Base-by-base conservation (phyloP, 495 filamentous ascomycete species). In the Lasiosphaeria miniovina region DNA sequence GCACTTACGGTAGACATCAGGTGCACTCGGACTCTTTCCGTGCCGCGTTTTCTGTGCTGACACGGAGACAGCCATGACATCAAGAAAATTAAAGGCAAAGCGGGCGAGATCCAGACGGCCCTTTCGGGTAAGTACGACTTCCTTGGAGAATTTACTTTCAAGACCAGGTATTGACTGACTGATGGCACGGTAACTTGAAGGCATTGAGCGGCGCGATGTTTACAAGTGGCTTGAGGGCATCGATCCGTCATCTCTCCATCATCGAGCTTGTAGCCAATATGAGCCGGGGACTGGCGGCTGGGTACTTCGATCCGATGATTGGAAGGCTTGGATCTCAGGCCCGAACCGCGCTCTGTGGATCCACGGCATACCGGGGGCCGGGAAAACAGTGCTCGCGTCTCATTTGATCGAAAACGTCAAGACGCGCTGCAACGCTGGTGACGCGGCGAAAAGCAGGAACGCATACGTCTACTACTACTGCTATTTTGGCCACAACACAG, bases 361-460 rank as follows among this genome's bases (percentile, higher is more conserved):
- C 6, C 61, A 70, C 43, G 75, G 75, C 4, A 78, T 79, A 10
- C 75, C 74, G 1, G 77, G 77, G 1, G 69, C 72, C 24, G 75
- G 75, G 11, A 79, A 78, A 54, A 73, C 75, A 24, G 64, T 78
- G 6, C 61, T 78, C 1, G 64, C 66, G 4, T 75, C 74, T 11
- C 67, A 67, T 34, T 48, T 74, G 32, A 71, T 74, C 38, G 62
- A 74, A 7, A 32, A 33, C 14, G 51, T 68, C 34, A 24, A 24
- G 24, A 24, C 24, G 24, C 24, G 24, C 24, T 41, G 52, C 4
- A 34, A 15, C 14, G 57, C 67, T 36, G 71, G 65, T 53, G 34
- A 50, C 6, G 36, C 41, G 4, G 14, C 10, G 5, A 4, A 2
- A 51, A 5, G 31, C 4, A 14, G 50, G 4, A 52, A 7, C 17